A percentile compares a stretch with the other conserved stretches of the same genome.
These are phyloP conservation scores for Viola odorata DNA, from an alignment of 345 rosid genomes.

Conservation along the genomic window DNA sequence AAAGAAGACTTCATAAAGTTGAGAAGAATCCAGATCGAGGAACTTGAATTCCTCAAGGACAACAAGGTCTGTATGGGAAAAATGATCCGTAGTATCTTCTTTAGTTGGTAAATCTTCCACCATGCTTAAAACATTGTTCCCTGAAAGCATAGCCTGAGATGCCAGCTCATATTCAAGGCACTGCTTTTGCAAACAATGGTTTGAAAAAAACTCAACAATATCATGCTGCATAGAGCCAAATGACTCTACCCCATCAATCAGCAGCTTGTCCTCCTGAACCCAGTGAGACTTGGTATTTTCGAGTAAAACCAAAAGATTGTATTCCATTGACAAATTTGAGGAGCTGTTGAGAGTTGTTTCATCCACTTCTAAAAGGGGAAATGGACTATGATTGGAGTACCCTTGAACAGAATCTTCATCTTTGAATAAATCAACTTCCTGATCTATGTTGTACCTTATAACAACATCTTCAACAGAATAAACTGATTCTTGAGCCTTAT, in stretches of 20 bases:
- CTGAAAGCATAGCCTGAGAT: constrained; percentile 26
- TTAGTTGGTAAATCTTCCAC: constrained; percentile 28
- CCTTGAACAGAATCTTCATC: constrained; percentile 39
- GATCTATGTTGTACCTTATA: constrained; percentile 39
- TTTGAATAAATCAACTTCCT: constrained; percentile 25
- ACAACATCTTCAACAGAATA: constrained; percentile 44
- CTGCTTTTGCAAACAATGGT: constrained; percentile 35
- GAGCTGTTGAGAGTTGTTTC: constrained; percentile 42
- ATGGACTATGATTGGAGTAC: constrained; percentile 27
- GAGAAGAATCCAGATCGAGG: constrained; percentile 41
- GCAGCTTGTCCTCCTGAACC: constrained; percentile 23
- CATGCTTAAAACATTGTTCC: constrained; percentile 39
- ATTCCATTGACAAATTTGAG: constrained; percentile 34
- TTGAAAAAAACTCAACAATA: constrained; percentile 39
- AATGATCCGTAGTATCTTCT: constrained; percentile 24
- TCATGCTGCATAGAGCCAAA: constrained; percentile 36
- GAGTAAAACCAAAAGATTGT: constrained; percentile 44
- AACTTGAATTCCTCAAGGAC: constrained; percentile 53
- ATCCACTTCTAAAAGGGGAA: constrained; percentile 70
- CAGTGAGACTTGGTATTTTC: constrained; percentile 29
- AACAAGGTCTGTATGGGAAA: constrained; percentile 20
- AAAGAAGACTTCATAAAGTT: constrained; percentile 36
- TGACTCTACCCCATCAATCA: constrained; percentile 35
- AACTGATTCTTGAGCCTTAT: constrained; percentile 42
- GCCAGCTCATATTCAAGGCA: constrained; percentile 36